phyloP scores from a whole-genome alignment of 805 yeast species.

The Yamadazyma scolyti region DNA sequence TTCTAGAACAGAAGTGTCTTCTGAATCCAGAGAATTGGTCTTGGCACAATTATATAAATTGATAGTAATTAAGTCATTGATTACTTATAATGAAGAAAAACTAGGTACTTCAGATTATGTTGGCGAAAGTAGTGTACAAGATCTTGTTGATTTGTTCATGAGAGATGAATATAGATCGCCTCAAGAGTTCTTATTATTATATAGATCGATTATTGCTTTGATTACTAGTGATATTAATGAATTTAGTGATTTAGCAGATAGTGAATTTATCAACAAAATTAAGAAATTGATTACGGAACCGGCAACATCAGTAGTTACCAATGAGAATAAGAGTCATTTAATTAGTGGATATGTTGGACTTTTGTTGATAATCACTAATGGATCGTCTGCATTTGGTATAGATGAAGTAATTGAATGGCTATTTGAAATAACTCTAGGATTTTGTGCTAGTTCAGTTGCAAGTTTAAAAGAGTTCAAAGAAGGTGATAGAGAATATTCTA shows the following conservation, averaged over 20 bases:
- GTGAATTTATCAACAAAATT: constrained; percentile 25
- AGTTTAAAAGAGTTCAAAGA: constrained; percentile 30
- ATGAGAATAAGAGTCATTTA: constrained; percentile 34
- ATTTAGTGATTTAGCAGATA: constrained; percentile 35
- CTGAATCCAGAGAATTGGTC: constrained; percentile 45
- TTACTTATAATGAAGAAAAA: constrained; percentile 32
- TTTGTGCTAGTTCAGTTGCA: constrained; percentile 24
- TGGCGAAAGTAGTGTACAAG: constrained; percentile 30
- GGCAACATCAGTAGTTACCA: constrained; percentile 28
- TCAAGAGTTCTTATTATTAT: constrained; percentile 40
- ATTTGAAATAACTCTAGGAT: constrained; percentile 42
- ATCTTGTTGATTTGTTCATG: constrained; percentile 31
- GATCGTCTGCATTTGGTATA: constrained; percentile 47
- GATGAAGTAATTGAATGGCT: constrained; percentile 44
- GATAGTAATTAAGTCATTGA: constrained; percentile 39
- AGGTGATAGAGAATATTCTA: constrained; percentile 42
- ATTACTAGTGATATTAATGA: constrained; percentile 50
- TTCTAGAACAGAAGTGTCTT: constrained; percentile 43
- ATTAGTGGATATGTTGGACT: constrained; percentile 37
- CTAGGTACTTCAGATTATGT: constrained; percentile 35
- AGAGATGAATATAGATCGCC: constrained; percentile 31
- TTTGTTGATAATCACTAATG: constrained; percentile 43
- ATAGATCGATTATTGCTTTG: constrained; percentile 38
- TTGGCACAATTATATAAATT: constrained; percentile 49
- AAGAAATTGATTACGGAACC: constrained; percentile 31